Base-by-base conservation (phyloP, 495 filamentous ascomycete genomes). In the Daldinia vernicosa region DNA sequence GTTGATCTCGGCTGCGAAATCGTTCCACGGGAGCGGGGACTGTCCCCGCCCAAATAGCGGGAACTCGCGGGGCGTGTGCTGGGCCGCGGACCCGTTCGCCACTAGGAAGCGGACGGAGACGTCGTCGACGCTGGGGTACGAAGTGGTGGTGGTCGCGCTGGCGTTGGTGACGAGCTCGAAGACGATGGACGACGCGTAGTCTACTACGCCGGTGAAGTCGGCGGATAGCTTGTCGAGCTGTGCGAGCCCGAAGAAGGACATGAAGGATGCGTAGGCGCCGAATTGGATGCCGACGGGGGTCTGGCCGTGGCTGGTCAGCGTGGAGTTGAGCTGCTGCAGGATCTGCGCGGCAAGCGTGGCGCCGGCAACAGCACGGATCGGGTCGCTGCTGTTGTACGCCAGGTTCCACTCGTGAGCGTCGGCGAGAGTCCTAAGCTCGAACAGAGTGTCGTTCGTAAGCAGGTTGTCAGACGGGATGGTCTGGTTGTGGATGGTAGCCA, bases 41-140 rank as follows among this genome's bases (percentile, higher is more conserved):
- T 85, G 81, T 6, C 78, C 75, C 64, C 81, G 80, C 26, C 88
- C 88, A 70, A 96, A 95, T 3, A 96, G 83, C 3, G 91, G 89
- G 77, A 87, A 94, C 4, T 82, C 73, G 57, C 74, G 73, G 6
- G 68, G 65, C 7, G 61, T 1, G 5, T 63, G 22, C 28, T 77
- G 79, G 19, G 83, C 78, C n/a, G 85, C 84, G 14, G 91, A 91
- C 47, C 91, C 91, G 76, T 96, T 96, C 71, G 88, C 85, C 78
- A 94, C 88, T 11, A 92, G 79, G 80, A 94, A 93, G 40, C 93
- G 88, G 30, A 97, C 90, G 66, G 83, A 87, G 39, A 95, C 83
- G 47, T 92, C 84, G 19, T 85, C 79, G 6, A 76, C 69, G 33
- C 74, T 72, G 0, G 91, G 90, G 84, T 90, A 76, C 67, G 12